Evolutionary conservation across 2,329 filamentous ascomycete species (phyloP).

Genomic region (Venturiaceae sp.): DNA sequence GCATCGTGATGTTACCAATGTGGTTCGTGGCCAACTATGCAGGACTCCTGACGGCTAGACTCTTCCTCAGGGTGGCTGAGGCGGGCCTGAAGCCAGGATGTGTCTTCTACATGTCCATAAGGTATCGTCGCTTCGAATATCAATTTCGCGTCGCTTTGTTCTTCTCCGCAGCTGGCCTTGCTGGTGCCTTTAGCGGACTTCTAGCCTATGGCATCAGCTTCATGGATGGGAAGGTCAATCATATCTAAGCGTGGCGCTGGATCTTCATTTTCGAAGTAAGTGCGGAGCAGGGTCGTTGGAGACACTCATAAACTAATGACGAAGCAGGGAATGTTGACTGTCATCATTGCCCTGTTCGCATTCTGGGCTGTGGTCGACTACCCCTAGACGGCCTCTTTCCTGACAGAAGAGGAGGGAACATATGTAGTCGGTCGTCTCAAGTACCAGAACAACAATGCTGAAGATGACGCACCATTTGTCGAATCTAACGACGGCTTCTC

Average conservation of each 20-base stretch:
- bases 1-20: slow-evolving; percentile 39
- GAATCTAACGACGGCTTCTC: neutral
- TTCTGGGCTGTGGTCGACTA: slow-evolving; percentile 59
- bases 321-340: slow-evolving; percentile 20
- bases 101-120: slow-evolving; percentile 39
- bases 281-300: too few relatives aligned
- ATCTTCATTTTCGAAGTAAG: slow-evolving; percentile 30
- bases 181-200: slow-evolving; percentile 52
- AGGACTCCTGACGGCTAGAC: slow-evolving; percentile 35
- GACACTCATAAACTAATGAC: too few relatives aligned
- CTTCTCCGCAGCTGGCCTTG: slow-evolving; percentile 47
- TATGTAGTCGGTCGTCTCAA: slow-evolving; percentile 51
- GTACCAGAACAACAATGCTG: slow-evolving; percentile 7
- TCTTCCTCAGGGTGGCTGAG: slow-evolving; percentile 34
- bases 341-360: slow-evolving; percentile 20
- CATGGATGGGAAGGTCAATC: slow-evolving; percentile 46
- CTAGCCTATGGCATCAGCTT: slow-evolving; percentile 51
- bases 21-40: slow-evolving; percentile 35
- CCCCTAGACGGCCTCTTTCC: slow-evolving; percentile 48
- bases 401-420: slow-evolving; percentile 40
- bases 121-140: slow-evolving; percentile 51
- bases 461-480: neutral
- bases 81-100: slow-evolving; percentile 13
- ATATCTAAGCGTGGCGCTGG: slow-evolving; percentile 28
- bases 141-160: slow-evolving; percentile 51